Percentiles rank a stretch among this genome's conserved stretches.
Evolutionary conservation across 495 filamentous ascomycete species (phyloP).

Genomic region (Penicilliopsis zonata): DNA sequence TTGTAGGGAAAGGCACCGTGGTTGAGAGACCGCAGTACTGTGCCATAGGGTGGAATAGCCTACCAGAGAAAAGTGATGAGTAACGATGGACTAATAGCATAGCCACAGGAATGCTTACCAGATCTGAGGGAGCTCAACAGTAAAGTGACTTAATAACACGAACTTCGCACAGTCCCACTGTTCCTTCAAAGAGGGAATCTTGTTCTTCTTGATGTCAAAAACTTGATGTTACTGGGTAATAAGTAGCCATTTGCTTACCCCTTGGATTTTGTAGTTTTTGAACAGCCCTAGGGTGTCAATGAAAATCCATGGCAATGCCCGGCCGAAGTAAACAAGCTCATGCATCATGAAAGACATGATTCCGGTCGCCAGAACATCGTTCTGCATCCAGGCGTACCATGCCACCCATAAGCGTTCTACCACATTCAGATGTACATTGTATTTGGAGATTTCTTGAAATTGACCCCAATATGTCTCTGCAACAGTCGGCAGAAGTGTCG

Average conservation of each 20-base stretch:
- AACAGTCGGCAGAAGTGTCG: constrained; percentile 37
- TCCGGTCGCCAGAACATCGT: constrained; percentile 88
- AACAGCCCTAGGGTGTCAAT: constrained; percentile 80
- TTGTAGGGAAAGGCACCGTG: constrained; percentile 75
- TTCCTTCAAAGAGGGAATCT: constrained; percentile 78
- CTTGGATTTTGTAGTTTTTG: constrained; percentile 89
- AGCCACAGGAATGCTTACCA: constrained; percentile 44
- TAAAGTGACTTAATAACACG: constrained; percentile 88
- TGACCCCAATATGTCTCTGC: constrained; percentile 63
- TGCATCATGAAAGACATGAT: constrained; percentile 97
- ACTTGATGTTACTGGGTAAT: too few species aligned
- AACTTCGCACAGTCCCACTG: constrained; percentile 90
- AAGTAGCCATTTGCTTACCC: too few species aligned
- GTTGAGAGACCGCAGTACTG: constrained; percentile 83
- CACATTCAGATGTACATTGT: constrained; percentile 78
- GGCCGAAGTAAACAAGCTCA: constrained; percentile 86
- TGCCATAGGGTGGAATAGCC: constrained; percentile 96
- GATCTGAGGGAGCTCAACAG: constrained; percentile 94
- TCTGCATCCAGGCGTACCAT: constrained; percentile 98
- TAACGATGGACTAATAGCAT: neutral
- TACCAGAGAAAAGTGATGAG: constrained; percentile 9
- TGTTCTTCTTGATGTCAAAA: constrained; percentile 44
- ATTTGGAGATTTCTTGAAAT: constrained; percentile 75
- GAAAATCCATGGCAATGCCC: constrained; percentile 85
- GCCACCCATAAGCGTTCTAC: constrained; percentile 82